A percentile compares a stretch with the other conserved stretches of the same genome.
These are phyloP conservation scores for Vachellia collinsii DNA, from an alignment of 306 rosid species.

Conservation along the genomic window DNA sequence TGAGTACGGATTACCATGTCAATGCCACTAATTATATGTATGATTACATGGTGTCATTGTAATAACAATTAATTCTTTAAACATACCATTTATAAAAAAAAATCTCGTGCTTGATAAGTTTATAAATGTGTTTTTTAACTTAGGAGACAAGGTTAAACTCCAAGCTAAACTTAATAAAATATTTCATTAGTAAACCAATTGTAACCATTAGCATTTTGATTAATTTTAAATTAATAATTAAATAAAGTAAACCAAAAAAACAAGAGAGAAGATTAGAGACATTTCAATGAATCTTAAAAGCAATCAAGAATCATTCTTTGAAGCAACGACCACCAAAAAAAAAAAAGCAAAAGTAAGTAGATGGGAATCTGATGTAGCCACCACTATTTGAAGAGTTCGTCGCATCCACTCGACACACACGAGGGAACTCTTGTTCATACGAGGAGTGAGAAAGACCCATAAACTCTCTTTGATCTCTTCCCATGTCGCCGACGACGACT, in stretches of 20 bases:
- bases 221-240: neutral
- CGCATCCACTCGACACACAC: neutral
- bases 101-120: too few relatives aligned
- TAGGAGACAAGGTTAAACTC: too few relatives aligned
- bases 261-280: neutral
- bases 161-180: too few relatives aligned
- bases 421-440: neutral
- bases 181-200: too few relatives aligned
- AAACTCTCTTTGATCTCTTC: constrained; percentile 40
- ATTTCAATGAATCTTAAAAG: constrained; percentile 2
- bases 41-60: too few relatives aligned
- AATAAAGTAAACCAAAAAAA: neutral
- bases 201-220: too few relatives aligned
- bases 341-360: neutral
- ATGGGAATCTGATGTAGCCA: neutral
- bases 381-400: neutral
- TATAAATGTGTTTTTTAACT: too few relatives aligned
- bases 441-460: constrained; percentile 9
- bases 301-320: neutral
- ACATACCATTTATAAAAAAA: too few relatives aligned
- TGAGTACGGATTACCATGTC: too few relatives aligned
- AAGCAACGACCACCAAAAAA: neutral
- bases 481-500: constrained; percentile 49
- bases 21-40: too few relatives aligned
- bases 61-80: too few relatives aligned